Conservation (phyloP, 371 early-diverging fungal species). For the Mortierella sp. region DNA sequence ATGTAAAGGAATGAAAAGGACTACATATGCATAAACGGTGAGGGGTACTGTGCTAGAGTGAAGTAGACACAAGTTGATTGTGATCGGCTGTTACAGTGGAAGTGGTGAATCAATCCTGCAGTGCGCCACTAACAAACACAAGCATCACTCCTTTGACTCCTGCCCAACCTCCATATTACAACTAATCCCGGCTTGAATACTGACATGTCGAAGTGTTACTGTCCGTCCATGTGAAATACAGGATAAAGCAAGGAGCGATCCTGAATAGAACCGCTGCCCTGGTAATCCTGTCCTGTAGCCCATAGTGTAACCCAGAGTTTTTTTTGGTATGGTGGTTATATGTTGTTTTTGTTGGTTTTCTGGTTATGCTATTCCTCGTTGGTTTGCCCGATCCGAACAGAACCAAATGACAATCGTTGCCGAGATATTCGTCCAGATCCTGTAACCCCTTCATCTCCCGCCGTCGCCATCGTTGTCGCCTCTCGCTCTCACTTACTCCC, state of each 20-base stretch:
- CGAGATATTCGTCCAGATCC: neutral
- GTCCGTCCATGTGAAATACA: neutral
- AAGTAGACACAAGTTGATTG: neutral
- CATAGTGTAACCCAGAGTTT: neutral
- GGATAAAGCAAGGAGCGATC: neutral
- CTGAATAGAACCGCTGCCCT: neutral
- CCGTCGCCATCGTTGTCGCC: no score
- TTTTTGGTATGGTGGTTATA: neutral
- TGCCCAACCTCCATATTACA: neutral
- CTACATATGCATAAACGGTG: neutral
- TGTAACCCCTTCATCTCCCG: neutral
- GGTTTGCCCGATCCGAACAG: neutral
- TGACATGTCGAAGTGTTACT: neutral
- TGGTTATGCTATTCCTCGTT: neutral
- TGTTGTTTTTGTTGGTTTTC: neutral
- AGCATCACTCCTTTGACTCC: neutral
- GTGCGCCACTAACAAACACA: neutral
- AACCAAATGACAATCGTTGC: neutral
- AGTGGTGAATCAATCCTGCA: neutral
- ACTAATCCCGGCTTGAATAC: neutral
- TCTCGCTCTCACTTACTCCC: neutral
- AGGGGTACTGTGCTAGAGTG: neutral
- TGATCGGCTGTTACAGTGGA: neutral
- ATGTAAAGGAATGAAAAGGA: neutral
- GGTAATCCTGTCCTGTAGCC: neutral